Percentiles rank a stretch among this genome's conserved stretches.
Evolutionary conservation across 2,329 filamentous ascomycete species (phyloP).

Genomic region (Xylariomycetidae sp.): DNA sequence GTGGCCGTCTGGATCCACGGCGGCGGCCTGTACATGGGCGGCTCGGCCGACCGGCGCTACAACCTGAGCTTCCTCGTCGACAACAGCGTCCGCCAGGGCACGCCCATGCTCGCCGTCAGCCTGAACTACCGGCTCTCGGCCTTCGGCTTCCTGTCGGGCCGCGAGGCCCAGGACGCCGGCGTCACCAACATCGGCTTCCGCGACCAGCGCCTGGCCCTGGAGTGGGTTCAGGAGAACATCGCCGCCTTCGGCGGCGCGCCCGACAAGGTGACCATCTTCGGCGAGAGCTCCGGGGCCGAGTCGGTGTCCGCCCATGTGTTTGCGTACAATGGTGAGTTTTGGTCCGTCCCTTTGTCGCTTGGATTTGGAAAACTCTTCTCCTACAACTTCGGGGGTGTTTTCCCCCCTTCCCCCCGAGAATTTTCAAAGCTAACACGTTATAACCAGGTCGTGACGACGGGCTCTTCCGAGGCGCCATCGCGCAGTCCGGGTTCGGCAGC

Average conservation of each 20-base stretch:
- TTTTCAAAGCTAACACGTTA: no score
- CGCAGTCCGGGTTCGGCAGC: constrained; percentile 40
- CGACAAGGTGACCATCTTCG: constrained; percentile 38
- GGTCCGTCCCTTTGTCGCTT: neutral
- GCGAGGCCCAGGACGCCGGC: constrained; percentile 33
- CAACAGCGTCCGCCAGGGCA: constrained; percentile 37
- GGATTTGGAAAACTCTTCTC: neutral
- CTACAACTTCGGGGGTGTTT: no score
- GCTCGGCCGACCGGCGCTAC: constrained; percentile 43
- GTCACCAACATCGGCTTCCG: constrained; percentile 42
- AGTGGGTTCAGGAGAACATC: constrained; percentile 35
- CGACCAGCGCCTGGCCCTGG: constrained; percentile 39
- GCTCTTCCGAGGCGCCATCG: constrained; percentile 14
- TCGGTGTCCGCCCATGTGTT: constrained; percentile 38
- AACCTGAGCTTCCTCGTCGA: constrained; percentile 55
- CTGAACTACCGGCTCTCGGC: constrained; percentile 43
- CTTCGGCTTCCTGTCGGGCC: constrained; percentile 42
- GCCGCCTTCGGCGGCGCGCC: constrained; percentile 34
- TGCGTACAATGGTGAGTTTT: constrained; percentile 31
- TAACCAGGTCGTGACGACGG: constrained; percentile 25
- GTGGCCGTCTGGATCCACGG: constrained; percentile 57
- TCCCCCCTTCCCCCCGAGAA: no score
- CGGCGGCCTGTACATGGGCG: constrained; percentile 23
- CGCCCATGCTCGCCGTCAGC: constrained; percentile 42
- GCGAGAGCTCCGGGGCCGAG: constrained; percentile 40